Percentiles rank a stretch among this genome's conserved stretches.
phyloP scores from a whole-genome alignment of 305 asterid species.

The Stenogyne calaminthoides region DNA sequence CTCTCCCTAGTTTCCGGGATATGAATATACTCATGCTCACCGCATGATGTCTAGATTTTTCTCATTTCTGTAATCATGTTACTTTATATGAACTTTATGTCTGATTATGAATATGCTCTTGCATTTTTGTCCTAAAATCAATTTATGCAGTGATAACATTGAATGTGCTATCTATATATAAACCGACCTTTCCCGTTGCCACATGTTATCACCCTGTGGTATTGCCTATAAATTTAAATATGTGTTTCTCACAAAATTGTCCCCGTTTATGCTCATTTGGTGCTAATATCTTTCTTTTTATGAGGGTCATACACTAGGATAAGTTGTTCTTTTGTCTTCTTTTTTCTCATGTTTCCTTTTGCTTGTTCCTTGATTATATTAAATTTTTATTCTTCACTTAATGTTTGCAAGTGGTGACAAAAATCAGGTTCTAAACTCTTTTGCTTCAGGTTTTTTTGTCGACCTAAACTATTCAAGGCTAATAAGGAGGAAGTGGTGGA shows the following conservation, averaged over 20 bases:
- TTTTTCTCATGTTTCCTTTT: background rate
- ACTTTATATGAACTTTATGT: background rate
- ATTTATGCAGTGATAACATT: background rate
- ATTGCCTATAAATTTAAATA: background rate
- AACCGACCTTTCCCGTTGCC: background rate
- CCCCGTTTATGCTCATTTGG: background rate
- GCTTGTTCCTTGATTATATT: conserved; percentile 2
- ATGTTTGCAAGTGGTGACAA: conserved; percentile 20
- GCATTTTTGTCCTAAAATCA: background rate
- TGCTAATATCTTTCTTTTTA: background rate
- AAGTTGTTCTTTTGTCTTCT: background rate
- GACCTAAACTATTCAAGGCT: conserved; percentile 86
- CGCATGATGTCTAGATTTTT: background rate
- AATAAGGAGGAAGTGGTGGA: conserved; percentile 54
- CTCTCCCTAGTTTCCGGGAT: too few relatives aligned
- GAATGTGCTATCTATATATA: background rate
- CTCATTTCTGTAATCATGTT: background rate
- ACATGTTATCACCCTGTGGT: background rate
- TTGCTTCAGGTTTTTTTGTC: conserved; percentile 82
- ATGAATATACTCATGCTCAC: too few relatives aligned
- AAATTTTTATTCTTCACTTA: conserved; percentile 8
- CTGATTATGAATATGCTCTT: background rate
- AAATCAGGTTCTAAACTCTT: conserved; percentile 27
- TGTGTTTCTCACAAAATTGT: background rate
- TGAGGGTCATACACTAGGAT: background rate